Conservation (phyloP, 768 basidiomycete species). For the Termitomyces bulborhizus region DNA sequence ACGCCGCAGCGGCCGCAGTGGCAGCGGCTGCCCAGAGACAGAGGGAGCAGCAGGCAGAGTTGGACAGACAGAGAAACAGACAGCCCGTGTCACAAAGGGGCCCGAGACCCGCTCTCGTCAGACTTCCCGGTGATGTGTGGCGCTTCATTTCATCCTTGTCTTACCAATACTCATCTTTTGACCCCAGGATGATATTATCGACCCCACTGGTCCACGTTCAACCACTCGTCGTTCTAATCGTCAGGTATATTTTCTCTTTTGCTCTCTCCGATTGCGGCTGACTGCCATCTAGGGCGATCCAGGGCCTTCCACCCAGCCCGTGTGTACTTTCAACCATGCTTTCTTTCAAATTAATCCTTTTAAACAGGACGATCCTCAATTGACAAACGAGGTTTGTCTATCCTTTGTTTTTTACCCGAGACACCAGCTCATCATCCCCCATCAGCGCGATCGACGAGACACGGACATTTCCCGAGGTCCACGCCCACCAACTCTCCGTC, state of each 20-base stretch:
- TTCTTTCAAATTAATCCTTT: too few species aligned
- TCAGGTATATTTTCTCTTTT: neutral
- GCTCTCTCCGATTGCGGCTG: neutral
- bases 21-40: slow-evolving; percentile 43
- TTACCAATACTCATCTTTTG: neutral
- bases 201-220: neutral
- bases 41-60: slow-evolving; percentile 51
- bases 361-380: neutral
- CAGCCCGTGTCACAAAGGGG: slow-evolving; percentile 10
- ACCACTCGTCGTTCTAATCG: neutral
- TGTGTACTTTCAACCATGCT: too few species aligned
- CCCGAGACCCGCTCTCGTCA: neutral
- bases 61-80: slow-evolving; percentile 44
- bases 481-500: neutral
- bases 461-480: neutral
- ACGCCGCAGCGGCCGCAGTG: slow-evolving; percentile 29
- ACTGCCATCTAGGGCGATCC: neutral
- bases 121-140: slow-evolving; percentile 2
- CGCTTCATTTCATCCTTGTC: neutral
- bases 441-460: neutral
- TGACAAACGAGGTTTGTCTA: neutral
- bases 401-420: too few species aligned
- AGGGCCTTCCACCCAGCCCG: neutral
- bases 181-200: neutral
- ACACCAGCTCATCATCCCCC: neutral